phyloP scores from a whole-genome alignment of 495 filamentous ascomycete species.

The Aspergillus diversus region DNA sequence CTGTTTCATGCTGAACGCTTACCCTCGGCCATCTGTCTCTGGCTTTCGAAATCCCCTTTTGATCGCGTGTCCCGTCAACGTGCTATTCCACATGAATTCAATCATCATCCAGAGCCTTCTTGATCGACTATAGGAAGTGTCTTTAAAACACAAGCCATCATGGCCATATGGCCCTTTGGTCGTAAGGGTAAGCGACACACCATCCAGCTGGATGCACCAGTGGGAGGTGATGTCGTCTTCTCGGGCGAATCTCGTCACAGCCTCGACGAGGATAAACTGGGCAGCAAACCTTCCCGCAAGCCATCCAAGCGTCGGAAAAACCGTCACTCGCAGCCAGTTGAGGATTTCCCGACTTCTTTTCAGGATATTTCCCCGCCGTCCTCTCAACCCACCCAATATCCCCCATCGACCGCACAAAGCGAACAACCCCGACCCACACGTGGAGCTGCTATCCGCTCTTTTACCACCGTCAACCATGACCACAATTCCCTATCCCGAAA shows the following conservation, averaged over 20 bases:
- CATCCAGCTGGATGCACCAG: constrained; percentile 46
- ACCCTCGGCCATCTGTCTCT: constrained; percentile 15
- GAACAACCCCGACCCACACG: constrained; percentile 25
- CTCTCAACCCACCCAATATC: constrained; percentile 30
- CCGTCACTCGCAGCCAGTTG: constrained; percentile 36
- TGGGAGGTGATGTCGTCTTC: constrained; percentile 32
- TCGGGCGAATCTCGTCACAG: constrained; percentile 35
- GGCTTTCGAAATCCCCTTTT: constrained; percentile 11
- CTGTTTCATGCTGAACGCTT: constrained; percentile 2
- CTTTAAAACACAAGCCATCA: constrained; percentile 40
- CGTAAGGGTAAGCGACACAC: constrained; percentile 61
- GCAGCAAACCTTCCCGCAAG: constrained; percentile 47
- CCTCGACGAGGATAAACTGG: constrained; percentile 26
- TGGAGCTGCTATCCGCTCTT: constrained; percentile 27
- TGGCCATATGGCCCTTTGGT: constrained; percentile 81
- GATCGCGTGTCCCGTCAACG: constrained; percentile 20
- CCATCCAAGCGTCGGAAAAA: constrained; percentile 45
- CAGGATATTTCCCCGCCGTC: constrained; percentile 40
- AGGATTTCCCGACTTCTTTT: constrained; percentile 31
- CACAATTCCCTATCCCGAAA: constrained; percentile 46
- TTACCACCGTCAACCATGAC: constrained; percentile 47
- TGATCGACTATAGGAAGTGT: constrained; percentile 25
- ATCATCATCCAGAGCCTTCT: constrained; percentile 25
- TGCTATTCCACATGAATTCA: constrained; percentile 41
- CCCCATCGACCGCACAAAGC: constrained; percentile 25